Conservation (phyloP, 208 protist genomes). For the Entamoeba invadens region DNA sequence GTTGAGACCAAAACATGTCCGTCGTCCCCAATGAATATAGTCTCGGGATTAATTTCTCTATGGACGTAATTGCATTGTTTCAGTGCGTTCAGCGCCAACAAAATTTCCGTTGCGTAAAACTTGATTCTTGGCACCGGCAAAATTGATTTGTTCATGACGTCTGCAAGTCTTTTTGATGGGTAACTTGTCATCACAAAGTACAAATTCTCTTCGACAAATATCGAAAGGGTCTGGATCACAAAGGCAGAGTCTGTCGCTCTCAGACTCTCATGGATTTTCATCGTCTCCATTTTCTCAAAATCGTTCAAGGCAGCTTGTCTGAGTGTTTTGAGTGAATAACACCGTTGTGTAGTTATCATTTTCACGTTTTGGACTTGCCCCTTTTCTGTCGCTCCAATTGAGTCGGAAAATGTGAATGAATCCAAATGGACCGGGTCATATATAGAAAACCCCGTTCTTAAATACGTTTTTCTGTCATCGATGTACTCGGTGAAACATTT, state of each 20-base stretch:
- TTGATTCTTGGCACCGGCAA: neutral
- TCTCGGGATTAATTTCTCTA: neutral
- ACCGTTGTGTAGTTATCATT: neutral
- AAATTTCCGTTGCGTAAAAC: neutral
- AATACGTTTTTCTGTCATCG: neutral
- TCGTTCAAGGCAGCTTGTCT: neutral
- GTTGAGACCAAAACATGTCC: neutral
- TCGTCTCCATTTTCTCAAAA: neutral
- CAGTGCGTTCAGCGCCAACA: neutral
- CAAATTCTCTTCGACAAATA: neutral
- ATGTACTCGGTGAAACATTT: neutral
- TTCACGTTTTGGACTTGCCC: neutral
- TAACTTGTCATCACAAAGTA: neutral
- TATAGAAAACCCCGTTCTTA: neutral
- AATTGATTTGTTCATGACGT: neutral
- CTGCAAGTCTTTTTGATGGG: neutral
- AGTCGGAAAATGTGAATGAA: neutral
- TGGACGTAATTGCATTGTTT: neutral
- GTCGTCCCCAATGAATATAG: neutral
- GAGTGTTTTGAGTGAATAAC: neutral
- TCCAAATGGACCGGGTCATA: neutral
- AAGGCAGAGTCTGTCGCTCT: neutral
- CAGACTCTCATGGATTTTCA: neutral
- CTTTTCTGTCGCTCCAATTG: neutral
- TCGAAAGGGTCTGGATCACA: neutral